Base-by-base conservation (phyloP, 2,329 filamentous ascomycete genomes). In the Claviceps quebecensis region DNA sequence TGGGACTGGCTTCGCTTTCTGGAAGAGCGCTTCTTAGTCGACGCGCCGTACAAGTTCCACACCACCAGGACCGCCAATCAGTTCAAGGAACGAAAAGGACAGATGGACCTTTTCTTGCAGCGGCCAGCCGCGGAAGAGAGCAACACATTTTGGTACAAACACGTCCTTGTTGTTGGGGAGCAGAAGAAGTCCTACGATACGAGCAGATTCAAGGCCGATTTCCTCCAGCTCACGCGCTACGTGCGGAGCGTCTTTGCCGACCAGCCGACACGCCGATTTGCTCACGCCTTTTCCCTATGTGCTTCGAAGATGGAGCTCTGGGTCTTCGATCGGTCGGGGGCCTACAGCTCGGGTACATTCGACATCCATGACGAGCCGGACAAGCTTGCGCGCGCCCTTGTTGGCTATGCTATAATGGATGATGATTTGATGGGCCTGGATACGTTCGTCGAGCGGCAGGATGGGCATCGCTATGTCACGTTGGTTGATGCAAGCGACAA, bases 61-160 rank as follows among this genome's bases (percentile, higher is more conserved):
- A 54, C 58, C 14, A 58, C 53, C 7, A 48, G 26, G 49, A 55
- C 53, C 11, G 55, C 57, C 48, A 52, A 51, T 51, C 51, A 59
- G 47, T 55, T 59, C n/a, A 55, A 55, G 50, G 51, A 56, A 44
- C 54, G 53, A 22, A 55, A 53, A 55, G 57, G 56, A 40, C 53
- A 57, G 56, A 56, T 57, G 54, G 54, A 56, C 43, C 17, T 57
- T 14, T 59, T 59, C 48, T 57, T 58, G n/a, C 55, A 55, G 44
- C 48, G n/a, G 22, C 51, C 52, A 43, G 29, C 26, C 5, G 46
- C 22, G 13, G 29, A 48, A 37, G 23, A 14, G 13, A 52, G 19
- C 11, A 9, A 26, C 6, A 23, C 37, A 5, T 55, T 57, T 29
- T 11, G 46, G 41, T 57, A 60, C 17, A 58, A 59, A 26, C 11